phyloP scores from a whole-genome alignment of 2,329 filamentous ascomycete species.

The Botrytis byssoidea region DNA sequence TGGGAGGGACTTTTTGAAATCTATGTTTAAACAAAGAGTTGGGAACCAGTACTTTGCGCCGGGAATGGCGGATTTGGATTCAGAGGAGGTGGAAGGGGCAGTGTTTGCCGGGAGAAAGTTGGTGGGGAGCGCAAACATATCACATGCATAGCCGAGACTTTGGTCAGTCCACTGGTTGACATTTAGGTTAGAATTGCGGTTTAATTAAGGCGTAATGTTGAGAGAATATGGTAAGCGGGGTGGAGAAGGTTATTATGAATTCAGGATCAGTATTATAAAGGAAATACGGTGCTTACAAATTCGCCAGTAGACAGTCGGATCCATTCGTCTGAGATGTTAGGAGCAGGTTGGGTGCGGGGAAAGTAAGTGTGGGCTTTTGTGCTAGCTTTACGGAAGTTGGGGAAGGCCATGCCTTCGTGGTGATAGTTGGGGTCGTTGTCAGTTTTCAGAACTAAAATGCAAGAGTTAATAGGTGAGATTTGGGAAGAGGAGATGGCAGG shows the following conservation, averaged over 20 bases:
- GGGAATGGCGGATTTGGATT: conserved; percentile 46
- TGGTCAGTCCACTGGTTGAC: conserved; percentile 56
- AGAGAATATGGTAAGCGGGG: background rate
- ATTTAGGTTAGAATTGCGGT: background rate
- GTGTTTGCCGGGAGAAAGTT: background rate
- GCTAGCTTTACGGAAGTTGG: conserved; percentile 40
- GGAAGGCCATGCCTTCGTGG: conserved; percentile 28
- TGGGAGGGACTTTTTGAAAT: conserved; percentile 72
- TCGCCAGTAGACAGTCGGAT: conserved; percentile 58
- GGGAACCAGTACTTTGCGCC: conserved; percentile 40
- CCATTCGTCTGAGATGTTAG: conserved; percentile 62
- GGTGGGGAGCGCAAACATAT: conserved; percentile 55
- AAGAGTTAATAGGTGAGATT: conserved; percentile 38
- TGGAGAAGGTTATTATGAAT: background rate
- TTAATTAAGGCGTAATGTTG: background rate
- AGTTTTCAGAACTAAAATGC: conserved; percentile 43
- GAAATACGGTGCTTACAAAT: conserved; percentile 27
- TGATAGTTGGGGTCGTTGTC: conserved; percentile 50
- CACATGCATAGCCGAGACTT: conserved; percentile 62
- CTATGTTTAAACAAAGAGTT: conserved; percentile 71
- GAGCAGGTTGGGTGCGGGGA: conserved; percentile 45
- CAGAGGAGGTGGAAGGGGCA: conserved; percentile 47
- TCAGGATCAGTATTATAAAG: background rate
- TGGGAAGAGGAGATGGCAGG: conserved; percentile 46
- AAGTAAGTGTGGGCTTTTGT: conserved; percentile 52